A percentile compares a stretch with the other conserved stretches of the same genome.
Conservation (phyloP, 371 early-diverging fungal species). For the Blakeslea trispora region DNA sequence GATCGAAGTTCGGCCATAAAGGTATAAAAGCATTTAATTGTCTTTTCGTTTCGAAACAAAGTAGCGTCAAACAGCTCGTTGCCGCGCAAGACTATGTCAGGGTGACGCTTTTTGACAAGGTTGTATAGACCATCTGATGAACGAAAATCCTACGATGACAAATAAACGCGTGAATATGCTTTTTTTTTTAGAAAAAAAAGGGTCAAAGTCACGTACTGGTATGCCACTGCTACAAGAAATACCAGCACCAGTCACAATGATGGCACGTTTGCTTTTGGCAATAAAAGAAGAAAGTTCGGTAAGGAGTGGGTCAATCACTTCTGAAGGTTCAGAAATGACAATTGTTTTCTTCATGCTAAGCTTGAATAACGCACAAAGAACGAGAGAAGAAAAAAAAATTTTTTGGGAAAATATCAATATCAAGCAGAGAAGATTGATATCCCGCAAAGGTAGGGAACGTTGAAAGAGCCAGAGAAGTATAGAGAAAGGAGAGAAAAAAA, state of each 20-base stretch:
- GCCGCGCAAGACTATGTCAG: slow-evolving; percentile 78
- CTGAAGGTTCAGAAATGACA: slow-evolving; percentile 40
- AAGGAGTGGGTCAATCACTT: slow-evolving; percentile 45
- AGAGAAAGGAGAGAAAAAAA: too few relatives aligned
- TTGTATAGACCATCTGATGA: slow-evolving; percentile 79
- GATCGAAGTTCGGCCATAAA: slow-evolving; percentile 94
- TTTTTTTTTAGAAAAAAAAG: too few relatives aligned
- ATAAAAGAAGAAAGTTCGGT: slow-evolving; percentile 56
- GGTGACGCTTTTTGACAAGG: slow-evolving; percentile 81
- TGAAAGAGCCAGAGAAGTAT: too few relatives aligned
- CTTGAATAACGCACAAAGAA: slow-evolving; percentile 1
- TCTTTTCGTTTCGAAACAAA: slow-evolving; percentile 74
- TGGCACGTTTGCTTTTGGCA: slow-evolving; percentile 67
- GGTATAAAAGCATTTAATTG: slow-evolving; percentile 84
- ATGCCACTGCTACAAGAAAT: slow-evolving; percentile 92
- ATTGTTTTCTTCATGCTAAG: slow-evolving; percentile 34
- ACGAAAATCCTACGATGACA: slow-evolving; percentile 71
- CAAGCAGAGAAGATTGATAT: too few relatives aligned
- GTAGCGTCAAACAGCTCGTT: slow-evolving; percentile 95
- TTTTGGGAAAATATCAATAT: too few relatives aligned
- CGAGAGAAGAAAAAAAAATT: neutral
- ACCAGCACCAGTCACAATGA: slow-evolving; percentile 91
- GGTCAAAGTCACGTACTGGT: slow-evolving; percentile 54
- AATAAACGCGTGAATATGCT: slow-evolving; percentile 7
- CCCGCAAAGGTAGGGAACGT: too few relatives aligned